These are phyloP conservation scores for Plasmopara muralis DNA, from an alignment of 352 stramenopile species.

Conservation along the genomic window DNA sequence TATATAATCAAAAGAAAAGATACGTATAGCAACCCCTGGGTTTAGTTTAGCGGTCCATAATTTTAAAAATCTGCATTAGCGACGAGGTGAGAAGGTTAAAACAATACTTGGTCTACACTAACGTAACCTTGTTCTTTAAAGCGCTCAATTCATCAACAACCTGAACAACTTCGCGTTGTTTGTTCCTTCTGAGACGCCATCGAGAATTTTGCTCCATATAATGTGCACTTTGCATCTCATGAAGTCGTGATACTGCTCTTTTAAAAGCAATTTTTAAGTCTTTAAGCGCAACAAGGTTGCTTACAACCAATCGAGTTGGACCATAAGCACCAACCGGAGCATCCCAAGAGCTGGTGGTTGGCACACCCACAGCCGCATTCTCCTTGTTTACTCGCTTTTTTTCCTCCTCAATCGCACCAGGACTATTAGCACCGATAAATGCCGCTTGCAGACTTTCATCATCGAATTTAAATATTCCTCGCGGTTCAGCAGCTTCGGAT, in stretches of 20 bases:
- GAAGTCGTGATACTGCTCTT: constrained; percentile 67
- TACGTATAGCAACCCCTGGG: no score
- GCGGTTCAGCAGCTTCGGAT: constrained; percentile 27
- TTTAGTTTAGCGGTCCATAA: no score
- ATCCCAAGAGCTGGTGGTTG: constrained; percentile 56
- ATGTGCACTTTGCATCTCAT: constrained; percentile 80
- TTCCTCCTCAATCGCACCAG: constrained; percentile 23
- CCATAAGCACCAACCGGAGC: constrained; percentile 48
- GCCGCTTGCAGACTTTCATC: constrained; percentile 29
- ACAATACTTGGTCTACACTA: neutral
- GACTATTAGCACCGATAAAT: constrained; percentile 19
- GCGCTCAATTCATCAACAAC: constrained; percentile 3
- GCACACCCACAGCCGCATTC: constrained; percentile 44
- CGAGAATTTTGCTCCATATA: constrained; percentile 54
- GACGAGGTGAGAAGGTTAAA: neutral
- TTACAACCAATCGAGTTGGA: constrained; percentile 16
- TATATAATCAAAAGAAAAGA: no score
- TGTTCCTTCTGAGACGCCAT: constrained; percentile 14
- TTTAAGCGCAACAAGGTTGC: constrained; percentile 62
- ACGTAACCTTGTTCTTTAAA: no score
- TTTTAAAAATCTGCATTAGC: no score
- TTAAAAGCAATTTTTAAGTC: constrained; percentile 76
- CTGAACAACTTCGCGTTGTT: constrained; percentile 23
- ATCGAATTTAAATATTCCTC: constrained; percentile 70
- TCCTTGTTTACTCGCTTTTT: constrained; percentile 39